A percentile compares a stretch with the other conserved stretches of the same genome.
Evolutionary conservation across 177 flowering plant species (phyloP).

Genomic region (Vitis hybrid): DNA sequence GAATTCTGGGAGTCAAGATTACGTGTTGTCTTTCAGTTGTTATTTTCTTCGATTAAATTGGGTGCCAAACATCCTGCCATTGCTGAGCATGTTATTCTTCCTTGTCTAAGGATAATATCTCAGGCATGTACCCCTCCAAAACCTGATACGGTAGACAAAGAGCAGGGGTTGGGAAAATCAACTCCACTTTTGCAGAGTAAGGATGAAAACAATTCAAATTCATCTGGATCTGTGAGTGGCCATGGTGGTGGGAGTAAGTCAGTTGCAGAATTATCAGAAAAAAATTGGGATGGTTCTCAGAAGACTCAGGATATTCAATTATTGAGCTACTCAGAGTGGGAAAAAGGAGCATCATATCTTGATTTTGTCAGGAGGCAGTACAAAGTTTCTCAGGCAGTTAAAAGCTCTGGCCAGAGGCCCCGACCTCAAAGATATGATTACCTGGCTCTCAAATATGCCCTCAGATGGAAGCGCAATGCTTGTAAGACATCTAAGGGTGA

Average conservation of each 20-base stretch:
- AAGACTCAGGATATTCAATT: constrained; percentile 81
- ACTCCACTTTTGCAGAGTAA: constrained; percentile 32
- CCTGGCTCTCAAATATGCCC: constrained; percentile 84
- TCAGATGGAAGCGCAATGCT: constrained; percentile 83
- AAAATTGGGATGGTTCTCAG: constrained; percentile 67
- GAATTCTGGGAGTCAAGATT: constrained; percentile 98
- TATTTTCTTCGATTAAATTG: constrained; percentile 85
- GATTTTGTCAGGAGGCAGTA: constrained; percentile 98
- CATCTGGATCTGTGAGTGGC: constrained; percentile 41
- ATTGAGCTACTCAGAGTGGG: constrained; percentile 96
- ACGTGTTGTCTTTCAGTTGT: constrained; percentile 86
- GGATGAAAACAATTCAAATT: constrained; percentile 50
- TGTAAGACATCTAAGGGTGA: constrained; percentile 53
- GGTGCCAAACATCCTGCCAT: constrained; percentile 98
- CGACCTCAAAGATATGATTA: constrained; percentile 74
- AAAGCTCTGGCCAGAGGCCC: constrained; percentile 56
- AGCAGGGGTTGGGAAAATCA: constrained; percentile 52
- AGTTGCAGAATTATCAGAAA: constrained; percentile 51
- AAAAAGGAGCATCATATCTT: constrained; percentile 92
- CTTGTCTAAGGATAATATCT: constrained; percentile 87
- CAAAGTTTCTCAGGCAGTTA: constrained; percentile 74
- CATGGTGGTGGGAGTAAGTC: constrained; percentile 46
- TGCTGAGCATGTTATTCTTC: constrained; percentile 96
- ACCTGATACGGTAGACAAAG: constrained; percentile 75
- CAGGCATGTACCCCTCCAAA: constrained; percentile 99